Percentiles rank a stretch among this genome's conserved stretches.
Conservation (phyloP, 805 yeast genomes). For the Yarrowia osloensis region DNA sequence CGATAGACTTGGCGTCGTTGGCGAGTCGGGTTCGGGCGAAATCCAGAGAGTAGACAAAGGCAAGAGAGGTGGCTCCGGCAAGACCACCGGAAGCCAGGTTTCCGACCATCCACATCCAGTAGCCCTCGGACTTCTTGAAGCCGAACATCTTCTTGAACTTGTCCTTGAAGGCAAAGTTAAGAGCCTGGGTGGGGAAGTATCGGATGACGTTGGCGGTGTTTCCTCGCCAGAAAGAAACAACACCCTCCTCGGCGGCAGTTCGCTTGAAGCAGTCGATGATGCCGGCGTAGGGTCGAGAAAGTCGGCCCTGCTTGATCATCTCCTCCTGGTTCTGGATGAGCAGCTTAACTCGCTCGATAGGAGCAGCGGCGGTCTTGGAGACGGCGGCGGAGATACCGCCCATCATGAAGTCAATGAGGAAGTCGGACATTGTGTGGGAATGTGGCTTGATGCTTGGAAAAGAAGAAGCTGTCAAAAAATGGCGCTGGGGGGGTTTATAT, state of each 20-base stretch:
- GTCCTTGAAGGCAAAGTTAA: slow-evolving; percentile 98
- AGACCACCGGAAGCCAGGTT: slow-evolving; percentile 98
- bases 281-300: slow-evolving; percentile 83
- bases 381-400: slow-evolving; percentile 99
- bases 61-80: slow-evolving; percentile 94
- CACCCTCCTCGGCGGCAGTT: slow-evolving; percentile 93
- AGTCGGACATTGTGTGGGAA: slow-evolving; percentile 32
- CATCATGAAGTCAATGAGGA: slow-evolving; percentile 51
- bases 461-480: not conserved
- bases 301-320: slow-evolving; percentile 97
- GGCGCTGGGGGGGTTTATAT: slow-evolving; percentile 26
- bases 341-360: slow-evolving; percentile 95
- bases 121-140: slow-evolving; percentile 93
- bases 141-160: slow-evolving; percentile 94
- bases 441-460: not conserved
- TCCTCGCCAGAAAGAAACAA: slow-evolving; percentile 97
- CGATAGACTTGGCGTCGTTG: slow-evolving; percentile 60
- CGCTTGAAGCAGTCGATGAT: slow-evolving; percentile 90
- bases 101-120: slow-evolving; percentile 95
- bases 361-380: slow-evolving; percentile 97
- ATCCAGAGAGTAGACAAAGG: slow-evolving; percentile 95
- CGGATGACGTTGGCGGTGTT: slow-evolving; percentile 98
- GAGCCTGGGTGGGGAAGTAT: slow-evolving; percentile 99
- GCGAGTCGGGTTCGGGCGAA: slow-evolving; percentile 99
- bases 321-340: slow-evolving; percentile 97